Evolutionary conservation across 2,329 filamentous ascomycete species (phyloP).

Genomic region (Didymosphaeria variabile): DNA sequence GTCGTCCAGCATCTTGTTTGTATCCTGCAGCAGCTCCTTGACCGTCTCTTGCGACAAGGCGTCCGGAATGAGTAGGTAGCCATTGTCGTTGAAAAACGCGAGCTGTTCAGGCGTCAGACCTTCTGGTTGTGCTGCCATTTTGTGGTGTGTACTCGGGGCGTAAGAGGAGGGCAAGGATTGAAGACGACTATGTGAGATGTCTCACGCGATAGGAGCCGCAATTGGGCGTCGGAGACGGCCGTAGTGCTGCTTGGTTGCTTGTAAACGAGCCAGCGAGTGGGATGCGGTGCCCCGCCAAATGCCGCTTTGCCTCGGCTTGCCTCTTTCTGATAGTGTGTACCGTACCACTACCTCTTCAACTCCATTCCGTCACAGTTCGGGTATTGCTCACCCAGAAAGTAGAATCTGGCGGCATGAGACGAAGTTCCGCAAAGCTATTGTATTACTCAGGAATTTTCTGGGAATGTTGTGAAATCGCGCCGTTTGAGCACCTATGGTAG

Average conservation of each 20-base stretch:
- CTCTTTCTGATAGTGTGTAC: neutral
- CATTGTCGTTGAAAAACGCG: constrained; percentile 77
- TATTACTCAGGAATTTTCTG: too few species aligned
- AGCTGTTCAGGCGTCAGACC: constrained; percentile 79
- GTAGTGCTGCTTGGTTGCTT: constrained; percentile 9
- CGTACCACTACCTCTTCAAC: neutral
- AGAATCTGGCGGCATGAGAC: too few species aligned
- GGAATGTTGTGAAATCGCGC: too few species aligned
- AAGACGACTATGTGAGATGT: neutral
- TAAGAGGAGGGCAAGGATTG: neutral
- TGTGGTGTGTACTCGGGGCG: neutral
- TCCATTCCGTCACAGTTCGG: neutral
- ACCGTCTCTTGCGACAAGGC: constrained; percentile 75
- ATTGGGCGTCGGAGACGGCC: constrained; percentile 9
- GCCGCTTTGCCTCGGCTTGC: constrained; percentile 9
- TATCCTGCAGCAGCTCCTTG: constrained; percentile 75
- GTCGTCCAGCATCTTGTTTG: constrained; percentile 73
- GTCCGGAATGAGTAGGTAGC: constrained; percentile 86
- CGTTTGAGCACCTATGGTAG: too few species aligned
- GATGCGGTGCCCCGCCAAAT: constrained; percentile 5
- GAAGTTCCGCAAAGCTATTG: too few species aligned
- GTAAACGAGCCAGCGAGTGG: neutral
- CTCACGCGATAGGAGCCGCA: constrained; percentile 5
- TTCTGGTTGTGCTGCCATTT: constrained; percentile 31
- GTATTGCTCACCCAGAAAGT: too few species aligned